Percentiles rank a stretch among this genome's conserved stretches.
Conservation (phyloP, 371 early-diverging fungal genomes). For the Batrachochytrium dendrobatidis region DNA sequence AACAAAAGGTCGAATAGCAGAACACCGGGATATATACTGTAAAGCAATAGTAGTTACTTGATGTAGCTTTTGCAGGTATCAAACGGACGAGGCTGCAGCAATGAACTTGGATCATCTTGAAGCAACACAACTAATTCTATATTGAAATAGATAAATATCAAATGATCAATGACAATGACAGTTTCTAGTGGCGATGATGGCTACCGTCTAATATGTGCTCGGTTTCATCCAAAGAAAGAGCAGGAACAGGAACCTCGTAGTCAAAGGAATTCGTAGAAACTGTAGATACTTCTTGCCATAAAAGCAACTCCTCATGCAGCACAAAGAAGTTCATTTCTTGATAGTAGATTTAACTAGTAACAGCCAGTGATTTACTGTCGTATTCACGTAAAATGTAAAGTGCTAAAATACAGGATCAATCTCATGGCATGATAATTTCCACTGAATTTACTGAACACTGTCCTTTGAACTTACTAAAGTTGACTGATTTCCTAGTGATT, state of each 20-base stretch:
- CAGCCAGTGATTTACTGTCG: too few relatives aligned
- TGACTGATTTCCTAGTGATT: too few relatives aligned
- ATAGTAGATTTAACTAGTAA: too few relatives aligned
- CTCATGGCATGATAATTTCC: too few relatives aligned
- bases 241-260: conserved; percentile 41
- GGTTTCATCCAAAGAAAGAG: conserved; percentile 31
- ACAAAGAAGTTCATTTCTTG: conserved; percentile 39
- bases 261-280: conserved; percentile 23
- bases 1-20: background rate
- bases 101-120: conserved; percentile 51
- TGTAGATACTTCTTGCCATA: conserved; percentile 52
- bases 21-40: conserved; percentile 15
- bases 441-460: too few relatives aligned
- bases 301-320: conserved; percentile 66
- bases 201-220: conserved; percentile 15
- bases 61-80: conserved; percentile 63
- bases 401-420: too few relatives aligned
- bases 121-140: conserved; percentile 57
- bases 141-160: background rate
- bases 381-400: too few relatives aligned
- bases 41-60: conserved; percentile 50
- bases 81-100: conserved; percentile 46
- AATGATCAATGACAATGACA: background rate
- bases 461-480: too few relatives aligned
- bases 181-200: background rate